phyloP scores from a whole-genome alignment of 345 rosid genomes.

The Eucalyptus curtisii region DNA sequence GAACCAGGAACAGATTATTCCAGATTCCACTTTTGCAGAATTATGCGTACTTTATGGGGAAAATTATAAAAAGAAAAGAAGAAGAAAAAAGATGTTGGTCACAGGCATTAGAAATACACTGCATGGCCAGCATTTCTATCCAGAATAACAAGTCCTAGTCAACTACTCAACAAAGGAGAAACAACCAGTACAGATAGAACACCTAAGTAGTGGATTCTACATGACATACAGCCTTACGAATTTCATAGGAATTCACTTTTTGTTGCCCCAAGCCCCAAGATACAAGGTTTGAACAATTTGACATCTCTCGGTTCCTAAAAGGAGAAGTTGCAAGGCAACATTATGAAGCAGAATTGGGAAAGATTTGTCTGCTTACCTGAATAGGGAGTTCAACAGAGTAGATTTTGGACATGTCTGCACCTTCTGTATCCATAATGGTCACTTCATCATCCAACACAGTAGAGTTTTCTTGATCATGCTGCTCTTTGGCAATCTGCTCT shows the following conservation, averaged over 20 bases:
- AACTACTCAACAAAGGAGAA: not conserved
- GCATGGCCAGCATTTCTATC: not conserved
- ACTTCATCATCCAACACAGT: constrained; percentile 18
- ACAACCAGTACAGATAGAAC: not conserved
- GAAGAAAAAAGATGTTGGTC: not conserved
- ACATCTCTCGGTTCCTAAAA: not conserved
- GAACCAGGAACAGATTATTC: not conserved
- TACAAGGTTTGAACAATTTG: not conserved
- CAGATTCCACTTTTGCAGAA: not conserved
- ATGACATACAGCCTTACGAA: not conserved
- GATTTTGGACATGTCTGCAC: constrained; percentile 33
- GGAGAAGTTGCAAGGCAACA: not conserved
- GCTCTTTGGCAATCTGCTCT: constrained; percentile 51
- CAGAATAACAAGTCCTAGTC: not conserved
- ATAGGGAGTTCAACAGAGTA: constrained; percentile 49
- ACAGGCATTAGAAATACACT: not conserved
- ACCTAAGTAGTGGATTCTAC: not conserved
- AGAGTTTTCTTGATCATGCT: constrained; percentile 28
- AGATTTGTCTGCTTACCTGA: constrained; percentile 17
- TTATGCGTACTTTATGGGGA: not conserved
- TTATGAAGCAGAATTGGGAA: not conserved
- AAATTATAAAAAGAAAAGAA: not conserved
- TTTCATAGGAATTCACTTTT: not conserved
- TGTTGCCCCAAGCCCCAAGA: not conserved
- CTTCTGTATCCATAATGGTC: constrained; percentile 17